Conservation (phyloP, 129 eudicot species). For the Logfia minima region DNA sequence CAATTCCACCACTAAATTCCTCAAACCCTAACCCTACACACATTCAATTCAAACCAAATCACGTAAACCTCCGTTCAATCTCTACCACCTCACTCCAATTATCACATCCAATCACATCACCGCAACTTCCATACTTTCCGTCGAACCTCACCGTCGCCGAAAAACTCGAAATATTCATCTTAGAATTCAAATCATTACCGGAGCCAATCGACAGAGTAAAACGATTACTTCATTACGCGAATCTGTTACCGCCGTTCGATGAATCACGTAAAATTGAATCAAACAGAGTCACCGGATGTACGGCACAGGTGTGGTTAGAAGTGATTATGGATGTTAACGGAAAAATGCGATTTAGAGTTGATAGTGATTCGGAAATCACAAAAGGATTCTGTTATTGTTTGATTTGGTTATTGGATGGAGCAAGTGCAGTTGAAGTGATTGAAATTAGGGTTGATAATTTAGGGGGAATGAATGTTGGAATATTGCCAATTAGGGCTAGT, state of each 20-base stretch:
- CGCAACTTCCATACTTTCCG: neutral
- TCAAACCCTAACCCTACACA: constrained; percentile 5
- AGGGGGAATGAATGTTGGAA: constrained; percentile 79
- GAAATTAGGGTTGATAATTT: constrained; percentile 60
- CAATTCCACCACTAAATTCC: constrained; percentile 9
- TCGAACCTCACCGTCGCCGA: constrained; percentile 30
- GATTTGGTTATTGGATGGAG: constrained; percentile 83
- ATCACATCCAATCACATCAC: constrained; percentile 10
- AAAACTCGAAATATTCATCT: constrained; percentile 45
- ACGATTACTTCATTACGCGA: constrained; percentile 62
- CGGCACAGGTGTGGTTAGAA: constrained; percentile 80
- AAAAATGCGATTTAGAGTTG: constrained; percentile 57
- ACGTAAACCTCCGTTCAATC: neutral
- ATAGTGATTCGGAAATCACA: constrained; percentile 89
- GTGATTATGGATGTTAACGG: constrained; percentile 50
- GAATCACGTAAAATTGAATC: constrained; percentile 43
- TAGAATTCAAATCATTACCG: constrained; percentile 57
- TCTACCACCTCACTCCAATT: constrained; percentile 28
- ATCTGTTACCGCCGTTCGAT: constrained; percentile 49
- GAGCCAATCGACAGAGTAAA: constrained; percentile 82
- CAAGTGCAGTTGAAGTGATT: constrained; percentile 52
- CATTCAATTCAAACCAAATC: constrained; percentile 18
- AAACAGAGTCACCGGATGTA: constrained; percentile 72
- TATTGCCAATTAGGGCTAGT: constrained; percentile 52
- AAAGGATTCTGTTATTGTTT: constrained; percentile 87